A percentile compares a stretch with the other conserved stretches of the same genome.
Evolutionary conservation across 345 rosid species (phyloP).

Genomic region (Populus euphratica): DNA sequence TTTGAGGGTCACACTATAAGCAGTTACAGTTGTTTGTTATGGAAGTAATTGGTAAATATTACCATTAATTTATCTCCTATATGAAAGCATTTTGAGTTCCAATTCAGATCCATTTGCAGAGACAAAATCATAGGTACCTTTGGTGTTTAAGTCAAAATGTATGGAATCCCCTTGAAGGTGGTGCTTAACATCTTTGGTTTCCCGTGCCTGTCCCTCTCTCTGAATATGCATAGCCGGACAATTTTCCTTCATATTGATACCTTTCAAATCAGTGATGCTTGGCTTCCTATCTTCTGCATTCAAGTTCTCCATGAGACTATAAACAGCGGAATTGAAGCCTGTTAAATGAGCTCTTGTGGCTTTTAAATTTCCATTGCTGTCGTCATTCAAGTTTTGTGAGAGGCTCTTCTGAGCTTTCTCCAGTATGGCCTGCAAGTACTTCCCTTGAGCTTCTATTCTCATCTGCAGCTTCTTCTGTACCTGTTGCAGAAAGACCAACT

Average conservation of each 20-base stretch:
- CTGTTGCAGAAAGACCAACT: slow-evolving; percentile 26
- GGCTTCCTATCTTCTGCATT: slow-evolving; percentile 27
- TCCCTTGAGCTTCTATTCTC: slow-evolving; percentile 90
- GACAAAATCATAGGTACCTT: slow-evolving; percentile 40
- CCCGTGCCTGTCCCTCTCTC: slow-evolving; percentile 18
- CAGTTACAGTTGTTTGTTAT: background rate
- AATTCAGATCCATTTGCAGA: slow-evolving; percentile 43
- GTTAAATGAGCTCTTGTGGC: slow-evolving; percentile 35
- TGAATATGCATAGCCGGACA: slow-evolving; percentile 24
- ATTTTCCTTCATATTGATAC: slow-evolving; percentile 5
- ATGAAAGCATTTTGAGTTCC: slow-evolving; percentile 34
- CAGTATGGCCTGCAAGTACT: slow-evolving; percentile 63
- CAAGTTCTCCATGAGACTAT: slow-evolving; percentile 34
- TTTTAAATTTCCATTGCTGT: slow-evolving; percentile 20
- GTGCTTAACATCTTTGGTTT: slow-evolving; percentile 26
- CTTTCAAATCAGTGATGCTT: slow-evolving; percentile 15
- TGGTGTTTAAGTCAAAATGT: slow-evolving; percentile 54
- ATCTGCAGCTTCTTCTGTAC: slow-evolving; percentile 67
- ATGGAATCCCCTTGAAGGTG: slow-evolving; percentile 34
- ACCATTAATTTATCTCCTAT: slow-evolving; percentile 6
- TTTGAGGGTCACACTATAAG: background rate
- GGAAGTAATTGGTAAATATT: background rate
- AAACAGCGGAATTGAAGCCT: slow-evolving; percentile 45
- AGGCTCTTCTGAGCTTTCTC: slow-evolving; percentile 73
- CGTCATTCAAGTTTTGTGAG: slow-evolving; percentile 18